Conservation (phyloP, 2,329 filamentous ascomycete species). For the Xylaria sp. region DNA sequence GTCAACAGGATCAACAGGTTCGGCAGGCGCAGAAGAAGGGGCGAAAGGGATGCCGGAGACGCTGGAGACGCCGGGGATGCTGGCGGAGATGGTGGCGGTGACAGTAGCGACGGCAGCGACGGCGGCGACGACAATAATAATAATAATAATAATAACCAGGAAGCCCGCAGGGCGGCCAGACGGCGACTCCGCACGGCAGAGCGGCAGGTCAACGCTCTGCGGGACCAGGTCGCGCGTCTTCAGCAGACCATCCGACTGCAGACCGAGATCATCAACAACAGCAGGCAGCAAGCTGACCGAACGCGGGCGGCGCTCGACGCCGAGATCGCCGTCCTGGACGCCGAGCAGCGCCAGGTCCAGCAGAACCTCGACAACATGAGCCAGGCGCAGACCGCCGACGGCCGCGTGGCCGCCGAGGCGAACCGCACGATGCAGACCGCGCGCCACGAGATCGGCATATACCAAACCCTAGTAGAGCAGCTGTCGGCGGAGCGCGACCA, state of each 20-base stretch:
- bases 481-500: slow-evolving; percentile 19
- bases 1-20: too few relatives aligned
- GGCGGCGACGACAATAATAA: neutral
- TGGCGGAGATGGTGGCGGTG: too few relatives aligned
- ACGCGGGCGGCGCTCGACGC: too few relatives aligned
- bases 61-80: neutral
- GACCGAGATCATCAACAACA: slow-evolving; percentile 2
- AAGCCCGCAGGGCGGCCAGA: too few relatives aligned
- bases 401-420: neutral
- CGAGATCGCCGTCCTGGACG: neutral
- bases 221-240: neutral
- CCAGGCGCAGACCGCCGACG: neutral
- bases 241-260: neutral
- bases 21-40: too few relatives aligned
- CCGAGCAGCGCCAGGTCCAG: neutral
- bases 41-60: too few relatives aligned
- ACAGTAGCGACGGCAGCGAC: too few relatives aligned
- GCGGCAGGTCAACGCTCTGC: neutral
- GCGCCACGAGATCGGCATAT: neutral
- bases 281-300: too few relatives aligned
- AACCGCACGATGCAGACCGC: neutral
- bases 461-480: neutral
- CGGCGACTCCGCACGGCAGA: neutral
- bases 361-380: neutral
- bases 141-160: too few relatives aligned